Conservation (phyloP, 129 eudicot genomes). For the Flaveria trinervia region DNA sequence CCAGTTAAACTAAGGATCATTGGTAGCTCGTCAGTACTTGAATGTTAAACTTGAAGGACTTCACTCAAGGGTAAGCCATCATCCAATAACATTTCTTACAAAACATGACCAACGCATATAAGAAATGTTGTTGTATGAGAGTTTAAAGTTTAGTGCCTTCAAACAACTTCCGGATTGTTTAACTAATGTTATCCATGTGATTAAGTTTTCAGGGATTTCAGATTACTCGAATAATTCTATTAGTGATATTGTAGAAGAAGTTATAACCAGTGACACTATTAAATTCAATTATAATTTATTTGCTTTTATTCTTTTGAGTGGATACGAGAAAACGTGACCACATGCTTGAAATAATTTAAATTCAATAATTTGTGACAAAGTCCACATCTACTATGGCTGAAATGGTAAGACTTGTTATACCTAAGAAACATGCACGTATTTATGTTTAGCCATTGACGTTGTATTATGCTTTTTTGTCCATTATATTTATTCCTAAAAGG, state of each 20-base stretch:
- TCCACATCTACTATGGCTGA: constrained; percentile 1
- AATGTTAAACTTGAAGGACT: too few species aligned
- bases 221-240: too few species aligned
- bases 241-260: not conserved
- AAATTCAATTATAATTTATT: not conserved
- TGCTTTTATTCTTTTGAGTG: not conserved
- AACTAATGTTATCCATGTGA: too few species aligned
- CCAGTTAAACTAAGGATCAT: too few species aligned
- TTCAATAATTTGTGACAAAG: constrained; percentile 11
- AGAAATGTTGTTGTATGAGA: too few species aligned
- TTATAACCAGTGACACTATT: not conserved
- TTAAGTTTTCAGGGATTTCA: too few species aligned
- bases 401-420: not conserved
- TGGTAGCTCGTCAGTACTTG: too few species aligned
- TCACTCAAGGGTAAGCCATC: too few species aligned
- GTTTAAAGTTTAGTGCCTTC: too few species aligned
- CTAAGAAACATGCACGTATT: constrained; percentile 9
- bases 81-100: too few species aligned
- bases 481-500: not conserved
- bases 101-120: too few species aligned
- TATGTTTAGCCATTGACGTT: constrained; percentile 2
- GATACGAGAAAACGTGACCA: not conserved
- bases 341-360: not conserved
- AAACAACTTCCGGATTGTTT: too few species aligned
- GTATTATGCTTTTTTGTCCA: not conserved